Evolutionary conservation across 768 basidiomycete species (phyloP), one percentile per base, ranked within the genome.

Genomic region (Phylloporus arenicola): DNA sequence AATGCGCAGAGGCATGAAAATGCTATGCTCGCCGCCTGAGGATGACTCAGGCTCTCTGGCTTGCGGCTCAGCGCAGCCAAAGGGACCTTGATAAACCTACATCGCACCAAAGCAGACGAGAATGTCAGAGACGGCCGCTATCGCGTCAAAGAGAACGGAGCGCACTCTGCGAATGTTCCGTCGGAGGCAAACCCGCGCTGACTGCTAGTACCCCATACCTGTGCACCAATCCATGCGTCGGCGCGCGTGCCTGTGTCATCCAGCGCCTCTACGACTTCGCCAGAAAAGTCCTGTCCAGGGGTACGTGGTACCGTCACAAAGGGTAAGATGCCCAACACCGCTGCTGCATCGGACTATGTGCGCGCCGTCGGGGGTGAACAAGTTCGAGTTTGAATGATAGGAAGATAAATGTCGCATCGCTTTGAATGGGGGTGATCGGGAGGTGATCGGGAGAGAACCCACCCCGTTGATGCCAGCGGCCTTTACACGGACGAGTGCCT

Each of bases 191-290:
- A 69, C 16, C 68, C 68, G 16, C 68, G 50, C 5, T 60, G 54
- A 22, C 66, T 42, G 29, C 68, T 66, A 0, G 68, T 71, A 30
- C 68, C 69, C 68, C 68, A 69, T 3, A 69, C 69, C 0, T 70
- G 52, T 30, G 57, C 51, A 38, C 64, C 68, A 0, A 64, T 43
- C 68, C 68, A 69, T 4, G 52, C 7, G 3, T 50, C 35, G 1
- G 54, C 50, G 0, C 55, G 29, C 5, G 47, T 38, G 8, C 67
- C 68, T 2, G 51, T 22, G 4, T 60, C 48, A 19, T 69, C 64
- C 43, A 64, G 33, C 1, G 65, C 69, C 27, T 69, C 66, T 10
- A 64, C 60, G 29, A 69, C 64, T 17, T 70, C 60, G 0, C 68
- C 68, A 1, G 68, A 70, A 33, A 70, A 70, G 37, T 69, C 68